A percentile compares a stretch with the other conserved stretches of the same genome.
Evolutionary conservation across 164 flowering plant species (phyloP).

Genomic region (Stephania cephalantha): DNA sequence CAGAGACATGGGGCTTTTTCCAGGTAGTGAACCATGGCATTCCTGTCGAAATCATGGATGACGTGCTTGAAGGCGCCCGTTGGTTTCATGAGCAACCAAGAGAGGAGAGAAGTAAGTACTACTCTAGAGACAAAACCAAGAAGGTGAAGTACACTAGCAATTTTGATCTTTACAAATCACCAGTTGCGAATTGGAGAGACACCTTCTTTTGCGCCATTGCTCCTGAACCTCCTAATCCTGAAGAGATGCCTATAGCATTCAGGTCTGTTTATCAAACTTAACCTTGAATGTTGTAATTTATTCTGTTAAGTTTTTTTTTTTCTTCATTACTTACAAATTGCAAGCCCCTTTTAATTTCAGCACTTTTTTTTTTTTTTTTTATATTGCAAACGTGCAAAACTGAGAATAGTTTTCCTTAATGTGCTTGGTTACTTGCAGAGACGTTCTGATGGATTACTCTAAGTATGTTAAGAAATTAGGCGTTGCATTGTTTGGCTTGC

Average conservation of each 20-base stretch:
- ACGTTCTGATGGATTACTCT: slow-evolving; percentile 20
- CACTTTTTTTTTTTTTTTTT: too few species aligned
- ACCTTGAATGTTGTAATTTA: neutral
- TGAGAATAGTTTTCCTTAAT: neutral
- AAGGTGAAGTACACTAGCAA: neutral
- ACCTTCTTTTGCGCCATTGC: neutral
- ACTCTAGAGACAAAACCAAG: neutral
- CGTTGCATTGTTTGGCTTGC: slow-evolving; percentile 15
- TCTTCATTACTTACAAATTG: too few species aligned
- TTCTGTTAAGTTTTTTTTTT: too few species aligned
- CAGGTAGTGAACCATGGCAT: slow-evolving; percentile 22
- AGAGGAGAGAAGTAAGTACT: slow-evolving; percentile 10
- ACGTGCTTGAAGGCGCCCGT: slow-evolving; percentile 8
- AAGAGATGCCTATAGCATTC: slow-evolving; percentile 11
- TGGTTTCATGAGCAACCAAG: slow-evolving; percentile 15
- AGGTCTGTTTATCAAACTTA: slow-evolving; percentile 3
- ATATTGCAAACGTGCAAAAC: too few species aligned
- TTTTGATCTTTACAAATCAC: too few species aligned
- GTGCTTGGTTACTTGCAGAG: slow-evolving; percentile 14
- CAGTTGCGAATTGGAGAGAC: neutral
- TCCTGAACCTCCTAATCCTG: slow-evolving; percentile 14
- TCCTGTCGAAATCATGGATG: slow-evolving; percentile 8
- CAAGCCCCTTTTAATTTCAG: too few species aligned
- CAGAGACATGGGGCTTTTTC: slow-evolving; percentile 17
- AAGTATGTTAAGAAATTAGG: slow-evolving; percentile 22